Evolutionary conservation across 257 asterid genomes (phyloP), one percentile per base, ranked within the genome.

Genomic region (Solanum habrochaites): DNA sequence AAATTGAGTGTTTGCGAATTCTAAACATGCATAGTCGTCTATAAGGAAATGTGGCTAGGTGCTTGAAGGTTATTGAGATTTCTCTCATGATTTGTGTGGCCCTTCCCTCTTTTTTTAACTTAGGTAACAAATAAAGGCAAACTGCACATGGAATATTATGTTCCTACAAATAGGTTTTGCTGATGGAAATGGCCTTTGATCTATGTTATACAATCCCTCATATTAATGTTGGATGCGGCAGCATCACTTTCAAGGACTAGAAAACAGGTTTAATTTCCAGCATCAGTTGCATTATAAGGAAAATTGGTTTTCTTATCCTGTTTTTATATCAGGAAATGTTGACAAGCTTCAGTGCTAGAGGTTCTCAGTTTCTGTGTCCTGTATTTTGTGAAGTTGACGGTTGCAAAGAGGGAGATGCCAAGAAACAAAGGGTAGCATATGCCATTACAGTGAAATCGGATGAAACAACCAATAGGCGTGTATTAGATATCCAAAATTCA

Each of bases 401-500:
- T 11, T 18, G 13, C 70, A 16, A 15, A 3, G 89, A 82, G 83
- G 56, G 83, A 67, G 88, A 88, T 58, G 85, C 72, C 16, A 10
- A 6, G 86, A 52, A 73, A 71, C 83, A 82, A 64, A 47, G 67
- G 43, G 29, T 10, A 47, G 11, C 32, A 80, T 29, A 47, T 80
- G 67, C 43, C 67, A 45, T 25, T 78, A 74, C 32, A 31, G 58
- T 52, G n/a, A 56, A 85, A 83, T 72, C 83, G 4, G 85, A 29
- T 49, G 87, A 58, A 47, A 52, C 90, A 60, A 16, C 85, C 25
- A 11, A 15, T 23, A 37, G 87, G 81, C 90, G 80, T 69, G 87
- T 77, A 1, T 56, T 25, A 58, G 31, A n/a, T 81, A 40, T 73
- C 72, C 49, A 82, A 52, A 42, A 47, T 21, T 71, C 52, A 56